phyloP scores from a whole-genome alignment of 1,139 yeast species.

The Meyerozyma guilliermondii region DNA sequence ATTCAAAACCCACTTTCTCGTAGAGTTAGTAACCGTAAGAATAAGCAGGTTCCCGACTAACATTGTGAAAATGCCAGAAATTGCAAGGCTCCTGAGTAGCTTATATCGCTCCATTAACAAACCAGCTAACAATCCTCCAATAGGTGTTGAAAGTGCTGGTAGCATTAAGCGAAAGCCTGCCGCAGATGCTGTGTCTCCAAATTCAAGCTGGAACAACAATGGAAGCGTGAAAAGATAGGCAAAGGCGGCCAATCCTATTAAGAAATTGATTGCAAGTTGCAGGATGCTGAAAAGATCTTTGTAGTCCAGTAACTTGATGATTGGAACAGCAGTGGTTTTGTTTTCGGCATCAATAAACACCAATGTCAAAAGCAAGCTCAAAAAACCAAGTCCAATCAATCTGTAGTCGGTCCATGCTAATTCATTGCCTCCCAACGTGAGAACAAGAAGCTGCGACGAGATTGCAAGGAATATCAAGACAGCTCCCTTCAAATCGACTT shows the following conservation, averaged over 20 bases:
- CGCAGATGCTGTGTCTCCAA: slow-evolving; percentile 21
- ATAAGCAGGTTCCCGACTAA: slow-evolving; percentile 28
- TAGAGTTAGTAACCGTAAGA: slow-evolving; percentile 16
- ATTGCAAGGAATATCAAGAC: slow-evolving; percentile 18
- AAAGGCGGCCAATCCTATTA: slow-evolving; percentile 32
- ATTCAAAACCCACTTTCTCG: slow-evolving; percentile 20
- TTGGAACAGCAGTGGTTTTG: slow-evolving; percentile 27
- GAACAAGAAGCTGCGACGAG: slow-evolving; percentile 22
- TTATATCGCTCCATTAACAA: slow-evolving; percentile 23
- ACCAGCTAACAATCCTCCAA: slow-evolving; percentile 36
- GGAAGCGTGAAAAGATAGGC: slow-evolving; percentile 38
- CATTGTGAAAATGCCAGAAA: slow-evolving; percentile 26
- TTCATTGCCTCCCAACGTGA: slow-evolving; percentile 22
- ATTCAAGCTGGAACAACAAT: slow-evolving; percentile 28
- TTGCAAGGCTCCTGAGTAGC: slow-evolving; percentile 17
- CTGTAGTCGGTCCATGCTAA: slow-evolving; percentile 15
- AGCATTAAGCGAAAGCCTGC: slow-evolving; percentile 30
- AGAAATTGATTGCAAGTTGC: slow-evolving; percentile 23
- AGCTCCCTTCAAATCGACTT: slow-evolving; percentile 19
- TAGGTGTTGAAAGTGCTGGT: slow-evolving; percentile 34
- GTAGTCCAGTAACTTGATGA: slow-evolving; percentile 29
- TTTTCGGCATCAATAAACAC: slow-evolving; percentile 18
- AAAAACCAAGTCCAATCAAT: slow-evolving; percentile 10
- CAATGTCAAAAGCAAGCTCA: slow-evolving; percentile 9
- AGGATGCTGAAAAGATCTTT: slow-evolving; percentile 18